A percentile compares a stretch with the other conserved stretches of the same genome.
Evolutionary conservation across 805 yeast genomes (phyloP).

Genomic region (Kodamaea hsintzibuensis): DNA sequence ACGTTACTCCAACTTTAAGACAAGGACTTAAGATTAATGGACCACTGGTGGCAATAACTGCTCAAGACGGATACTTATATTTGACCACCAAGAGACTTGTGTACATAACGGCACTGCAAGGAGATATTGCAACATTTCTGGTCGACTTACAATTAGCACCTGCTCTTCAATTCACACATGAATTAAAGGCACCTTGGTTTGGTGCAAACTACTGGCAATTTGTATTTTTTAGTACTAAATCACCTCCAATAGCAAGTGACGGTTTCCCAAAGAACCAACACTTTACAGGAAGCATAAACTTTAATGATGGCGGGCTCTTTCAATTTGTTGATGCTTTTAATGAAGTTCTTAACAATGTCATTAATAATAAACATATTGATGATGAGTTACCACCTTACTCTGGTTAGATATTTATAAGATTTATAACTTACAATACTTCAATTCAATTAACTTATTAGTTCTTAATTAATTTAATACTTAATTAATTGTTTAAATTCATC

Average conservation of each 20-base stretch:
- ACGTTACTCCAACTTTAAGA: conserved; percentile 19
- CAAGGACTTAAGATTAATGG: conserved; percentile 28
- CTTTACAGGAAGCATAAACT: conserved; percentile 39
- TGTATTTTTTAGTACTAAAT: conserved; percentile 34
- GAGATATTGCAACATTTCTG: conserved; percentile 44
- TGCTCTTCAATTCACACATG: conserved; percentile 36
- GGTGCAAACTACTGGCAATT: conserved; percentile 53
- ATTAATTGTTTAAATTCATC: neutral
- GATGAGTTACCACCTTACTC: conserved; percentile 47
- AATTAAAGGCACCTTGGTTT: conserved; percentile 52
- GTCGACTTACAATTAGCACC: conserved; percentile 31
- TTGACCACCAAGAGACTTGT: conserved; percentile 45
- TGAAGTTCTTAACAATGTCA: conserved; percentile 31
- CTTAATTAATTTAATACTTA: neutral
- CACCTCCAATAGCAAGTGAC: conserved; percentile 37
- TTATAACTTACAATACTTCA: too few species aligned
- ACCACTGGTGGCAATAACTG: conserved; percentile 24
- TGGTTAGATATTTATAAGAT: neutral
- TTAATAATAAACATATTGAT: conserved; percentile 41
- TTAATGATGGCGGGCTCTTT: conserved; percentile 51
- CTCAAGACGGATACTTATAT: conserved; percentile 40
- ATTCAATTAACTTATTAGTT: neutral
- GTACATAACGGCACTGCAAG: conserved; percentile 38
- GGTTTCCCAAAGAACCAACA: conserved; percentile 41
- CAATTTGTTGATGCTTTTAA: conserved; percentile 39